Evolutionary conservation across 768 basidiomycete genomes (phyloP), one percentile per base, ranked within the genome.

Genomic region (Xanthoconium stramineum): DNA sequence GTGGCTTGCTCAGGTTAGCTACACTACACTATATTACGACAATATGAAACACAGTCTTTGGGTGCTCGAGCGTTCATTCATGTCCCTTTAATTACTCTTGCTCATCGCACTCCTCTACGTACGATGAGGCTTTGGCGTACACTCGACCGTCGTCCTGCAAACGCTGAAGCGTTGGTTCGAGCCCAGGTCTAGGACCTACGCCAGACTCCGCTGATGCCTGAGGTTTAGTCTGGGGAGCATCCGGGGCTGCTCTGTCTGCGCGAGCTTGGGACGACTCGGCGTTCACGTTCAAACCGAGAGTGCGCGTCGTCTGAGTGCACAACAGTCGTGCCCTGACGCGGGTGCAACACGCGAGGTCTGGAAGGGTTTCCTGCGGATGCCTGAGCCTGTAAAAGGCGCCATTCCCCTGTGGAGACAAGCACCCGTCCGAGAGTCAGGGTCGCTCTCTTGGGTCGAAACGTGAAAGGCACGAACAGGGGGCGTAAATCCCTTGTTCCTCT

Each of bases 341-440:
- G 43, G 8, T 29, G 33, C 10, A 55, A 53, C 35, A 53, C 61
- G 4, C 46, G 36, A 11, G 69, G 69, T 56, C 37, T 63, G 15
- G 36, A 52, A 0, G 65, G 56, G 20, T 62, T 65, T 8, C 62
- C 52, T 13, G 46, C 54, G 11, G 48, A 51, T 33, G 52, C 49
- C 13, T 67, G 65, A 1, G 62, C 69, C 42, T 67, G 63, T 13
- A 61, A 20, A 35, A 72, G 61, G 15, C 71, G 70, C 45, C 60
- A 53, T 57, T 71, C 63, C 69, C 67, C 70, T 61, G 33, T 9
- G 33, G 5, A 14, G 10, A 2, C 15, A 15, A 33, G 17, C 13
- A 30, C 4, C 8, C 5, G 14, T 14, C 6, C 1, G 9, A 10
- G 3, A 4, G 28, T 50, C 40, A 32, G 33, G 15, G 30, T 35